A percentile compares a stretch with the other conserved stretches of the same genome.
Evolutionary conservation across 2,329 filamentous ascomycete genomes (phyloP).

Genomic region (Penicillium sp.): DNA sequence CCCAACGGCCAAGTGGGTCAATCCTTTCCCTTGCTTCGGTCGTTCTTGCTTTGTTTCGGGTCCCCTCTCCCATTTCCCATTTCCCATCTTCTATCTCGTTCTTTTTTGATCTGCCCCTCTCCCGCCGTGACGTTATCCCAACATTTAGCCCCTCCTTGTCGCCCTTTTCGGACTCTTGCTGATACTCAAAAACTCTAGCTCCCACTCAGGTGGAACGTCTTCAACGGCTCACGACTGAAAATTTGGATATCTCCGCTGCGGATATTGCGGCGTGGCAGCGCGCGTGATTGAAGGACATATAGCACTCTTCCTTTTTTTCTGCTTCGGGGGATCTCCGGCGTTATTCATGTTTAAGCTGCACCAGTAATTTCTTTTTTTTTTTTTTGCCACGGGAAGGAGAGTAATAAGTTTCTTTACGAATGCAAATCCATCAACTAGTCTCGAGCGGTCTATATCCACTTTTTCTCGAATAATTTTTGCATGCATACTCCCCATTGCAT

Average conservation of each 20-base stretch:
- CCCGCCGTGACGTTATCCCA: background rate
- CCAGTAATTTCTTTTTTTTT: background rate
- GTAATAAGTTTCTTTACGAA: background rate
- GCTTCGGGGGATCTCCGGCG: background rate
- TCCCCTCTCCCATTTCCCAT: too few relatives aligned
- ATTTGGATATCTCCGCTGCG: slow-evolving; percentile 32
- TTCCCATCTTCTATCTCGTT: background rate
- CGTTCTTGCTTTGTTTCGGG: background rate
- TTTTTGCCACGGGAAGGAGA: background rate
- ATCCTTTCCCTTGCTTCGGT: background rate
- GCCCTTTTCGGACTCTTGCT: slow-evolving; percentile 15
- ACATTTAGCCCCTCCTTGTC: background rate
- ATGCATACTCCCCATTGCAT: background rate
- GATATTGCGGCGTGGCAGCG: slow-evolving; percentile 36
- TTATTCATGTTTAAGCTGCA: background rate
- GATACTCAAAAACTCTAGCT: slow-evolving; percentile 22
- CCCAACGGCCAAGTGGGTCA: slow-evolving; percentile 34
- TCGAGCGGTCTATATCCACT: background rate
- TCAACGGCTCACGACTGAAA: slow-evolving; percentile 30
- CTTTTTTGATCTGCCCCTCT: slow-evolving; percentile 5
- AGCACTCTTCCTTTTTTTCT: background rate
- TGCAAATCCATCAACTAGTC: background rate
- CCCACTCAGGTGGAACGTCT: slow-evolving; percentile 26
- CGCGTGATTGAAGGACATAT: slow-evolving; percentile 10
- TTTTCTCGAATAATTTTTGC: background rate